A percentile compares a stretch with the other conserved stretches of the same genome.
Evolutionary conservation across 108 stramenopile species (phyloP).

Genomic region (Pseudonitzschia pungens): DNA sequence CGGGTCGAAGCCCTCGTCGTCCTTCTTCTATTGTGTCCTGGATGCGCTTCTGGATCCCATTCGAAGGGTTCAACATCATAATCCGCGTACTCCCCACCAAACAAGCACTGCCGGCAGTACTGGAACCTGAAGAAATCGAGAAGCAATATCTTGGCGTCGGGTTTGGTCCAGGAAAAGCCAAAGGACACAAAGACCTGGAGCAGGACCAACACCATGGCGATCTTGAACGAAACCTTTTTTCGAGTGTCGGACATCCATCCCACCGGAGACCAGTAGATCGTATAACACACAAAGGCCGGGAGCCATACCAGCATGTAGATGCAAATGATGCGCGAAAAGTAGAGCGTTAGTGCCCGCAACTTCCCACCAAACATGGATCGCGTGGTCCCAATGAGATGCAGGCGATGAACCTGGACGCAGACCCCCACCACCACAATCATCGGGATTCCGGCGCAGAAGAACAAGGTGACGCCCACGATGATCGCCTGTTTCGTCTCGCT

Average conservation of each 20-base stretch:
- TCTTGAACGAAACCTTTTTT: not conserved
- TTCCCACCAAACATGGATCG: not conserved
- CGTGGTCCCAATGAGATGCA: not conserved
- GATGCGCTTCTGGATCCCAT: too few species aligned
- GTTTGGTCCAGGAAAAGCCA: slow-evolving; percentile 9
- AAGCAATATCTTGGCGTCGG: not conserved
- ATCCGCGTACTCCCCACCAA: too few species aligned
- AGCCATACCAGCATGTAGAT: not conserved
- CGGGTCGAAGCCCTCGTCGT: too few species aligned
- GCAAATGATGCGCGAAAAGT: not conserved
- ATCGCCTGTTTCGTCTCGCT: not conserved
- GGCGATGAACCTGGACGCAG: not conserved
- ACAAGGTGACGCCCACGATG: not conserved
- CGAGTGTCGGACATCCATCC: not conserved
- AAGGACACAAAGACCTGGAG: not conserved
- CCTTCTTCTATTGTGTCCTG: too few species aligned
- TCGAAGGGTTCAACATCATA: too few species aligned
- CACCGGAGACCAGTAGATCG: not conserved
- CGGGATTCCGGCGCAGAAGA: not conserved
- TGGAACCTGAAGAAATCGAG: not conserved
- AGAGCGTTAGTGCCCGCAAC: not conserved
- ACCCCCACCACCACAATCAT: not conserved
- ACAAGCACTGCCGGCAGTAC: too few species aligned
- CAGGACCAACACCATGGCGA: not conserved
- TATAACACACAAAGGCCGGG: not conserved